Percentiles rank a stretch among this genome's conserved stretches.
Conservation (phyloP, 1,139 yeast species). For the Candida buenavistaensis region DNA sequence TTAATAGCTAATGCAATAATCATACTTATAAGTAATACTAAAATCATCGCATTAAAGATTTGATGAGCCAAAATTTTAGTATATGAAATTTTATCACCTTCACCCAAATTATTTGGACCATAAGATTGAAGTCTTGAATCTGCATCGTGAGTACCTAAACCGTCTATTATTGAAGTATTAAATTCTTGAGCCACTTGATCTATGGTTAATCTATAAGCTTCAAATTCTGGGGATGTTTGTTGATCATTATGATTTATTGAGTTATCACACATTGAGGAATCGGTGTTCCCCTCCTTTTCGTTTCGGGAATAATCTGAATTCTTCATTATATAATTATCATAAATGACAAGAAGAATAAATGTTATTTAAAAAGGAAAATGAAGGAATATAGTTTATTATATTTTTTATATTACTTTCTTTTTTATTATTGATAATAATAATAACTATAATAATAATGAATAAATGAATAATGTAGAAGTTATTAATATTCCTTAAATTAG, state of each 20-base stretch:
- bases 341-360: not conserved
- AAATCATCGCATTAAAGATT: conserved; percentile 76
- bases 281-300: conserved; percentile 9
- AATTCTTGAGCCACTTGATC: conserved; percentile 37
- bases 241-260: not conserved
- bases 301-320: conserved; percentile 4
- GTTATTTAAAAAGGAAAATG: no score
- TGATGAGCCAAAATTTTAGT: conserved; percentile 64
- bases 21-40: conserved; percentile 74
- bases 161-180: conserved; percentile 42
- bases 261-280: conserved; percentile 10
- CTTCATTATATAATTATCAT: conserved; percentile 4
- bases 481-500: no score
- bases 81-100: conserved; percentile 58
- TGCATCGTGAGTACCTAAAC: conserved; percentile 46
- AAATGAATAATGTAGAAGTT: no score
- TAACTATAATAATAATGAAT: no score
- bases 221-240: conserved; percentile 10
- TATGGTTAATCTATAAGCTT: conserved; percentile 36
- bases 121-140: conserved; percentile 22
- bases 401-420: no score
- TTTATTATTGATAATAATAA: no score
- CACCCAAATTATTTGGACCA: conserved; percentile 67
- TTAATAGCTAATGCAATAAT: conserved; percentile 70
- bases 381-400: no score